Conservation (phyloP, 73 alveolate species). For the Symbiodinium natans region DNA sequence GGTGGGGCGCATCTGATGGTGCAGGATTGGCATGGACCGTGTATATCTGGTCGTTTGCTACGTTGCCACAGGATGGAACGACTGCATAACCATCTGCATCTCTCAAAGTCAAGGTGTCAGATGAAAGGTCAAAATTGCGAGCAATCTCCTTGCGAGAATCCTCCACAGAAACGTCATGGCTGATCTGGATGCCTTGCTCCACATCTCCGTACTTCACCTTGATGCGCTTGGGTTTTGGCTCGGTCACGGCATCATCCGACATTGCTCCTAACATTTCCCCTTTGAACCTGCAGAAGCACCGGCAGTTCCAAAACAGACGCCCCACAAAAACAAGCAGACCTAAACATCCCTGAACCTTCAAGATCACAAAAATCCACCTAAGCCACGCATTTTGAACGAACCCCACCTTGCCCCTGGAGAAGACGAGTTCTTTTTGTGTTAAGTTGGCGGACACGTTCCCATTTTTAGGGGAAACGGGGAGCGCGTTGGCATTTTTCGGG, state of each 20-base stretch:
- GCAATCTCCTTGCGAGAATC: background rate
- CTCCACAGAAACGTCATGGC: background rate
- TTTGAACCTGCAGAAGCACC: background rate
- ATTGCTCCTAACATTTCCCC: background rate
- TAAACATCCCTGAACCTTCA: background rate
- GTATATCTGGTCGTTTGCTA: background rate
- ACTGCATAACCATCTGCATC: background rate
- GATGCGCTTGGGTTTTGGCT: background rate
- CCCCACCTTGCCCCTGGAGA: slow-evolving; percentile 11
- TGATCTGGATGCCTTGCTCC: background rate
- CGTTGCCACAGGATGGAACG: background rate
- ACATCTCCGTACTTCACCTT: background rate
- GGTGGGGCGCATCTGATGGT: background rate
- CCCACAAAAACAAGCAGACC: background rate
- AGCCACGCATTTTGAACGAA: background rate
- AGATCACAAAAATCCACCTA: background rate
- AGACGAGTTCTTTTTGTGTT: background rate
- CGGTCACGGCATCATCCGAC: background rate
- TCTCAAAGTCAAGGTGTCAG: background rate
- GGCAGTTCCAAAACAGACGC: background rate
- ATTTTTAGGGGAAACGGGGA: no score
- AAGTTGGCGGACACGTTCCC: slow-evolving; percentile 18
- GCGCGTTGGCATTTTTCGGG: no score
- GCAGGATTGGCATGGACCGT: background rate
- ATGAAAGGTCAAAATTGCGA: background rate